phyloP scores from a whole-genome alignment of 495 filamentous ascomycete genomes.

The Chaetomium fimeti region DNA sequence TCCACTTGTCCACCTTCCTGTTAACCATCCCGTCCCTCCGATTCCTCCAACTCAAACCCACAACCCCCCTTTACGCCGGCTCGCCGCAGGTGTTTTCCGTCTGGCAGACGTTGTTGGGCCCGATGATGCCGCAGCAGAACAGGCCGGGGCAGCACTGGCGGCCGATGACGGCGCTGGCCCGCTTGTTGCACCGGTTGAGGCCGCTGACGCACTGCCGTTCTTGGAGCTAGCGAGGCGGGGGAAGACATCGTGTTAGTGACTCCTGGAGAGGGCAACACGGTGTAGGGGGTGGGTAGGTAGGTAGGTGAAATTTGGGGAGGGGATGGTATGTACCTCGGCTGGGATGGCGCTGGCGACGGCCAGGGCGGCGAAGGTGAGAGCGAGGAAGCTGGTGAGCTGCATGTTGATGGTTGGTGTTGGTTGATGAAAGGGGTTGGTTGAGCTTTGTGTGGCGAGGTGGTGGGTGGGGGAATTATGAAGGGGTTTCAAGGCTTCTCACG shows the following conservation, averaged over 20 bases:
- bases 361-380: conserved; percentile 4
- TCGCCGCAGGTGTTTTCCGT: conserved; percentile 3
- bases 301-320: no score
- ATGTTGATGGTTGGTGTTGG: not conserved
- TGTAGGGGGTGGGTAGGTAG: no score
- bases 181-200: not conserved
- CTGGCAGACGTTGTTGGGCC: conserved; percentile 6
- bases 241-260: not conserved
- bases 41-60: not conserved
- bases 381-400: conserved; percentile 3
- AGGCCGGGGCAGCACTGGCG: conserved; percentile 5
- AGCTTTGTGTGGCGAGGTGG: not conserved
- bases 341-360: not conserved
- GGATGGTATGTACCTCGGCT: not conserved
- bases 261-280: no score
- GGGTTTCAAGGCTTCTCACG: not conserved
- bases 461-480: not conserved
- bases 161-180: conserved; percentile 2
- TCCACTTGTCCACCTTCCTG: no score
- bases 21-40: no score
- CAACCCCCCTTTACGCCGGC: not conserved
- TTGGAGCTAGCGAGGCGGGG: not conserved
- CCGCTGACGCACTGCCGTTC: not conserved
- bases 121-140: conserved; percentile 1
- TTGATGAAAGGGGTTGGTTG: not conserved